Evolutionary conservation across 2,329 filamentous ascomycete genomes (phyloP).

Genomic region (Venturia pyrina): DNA sequence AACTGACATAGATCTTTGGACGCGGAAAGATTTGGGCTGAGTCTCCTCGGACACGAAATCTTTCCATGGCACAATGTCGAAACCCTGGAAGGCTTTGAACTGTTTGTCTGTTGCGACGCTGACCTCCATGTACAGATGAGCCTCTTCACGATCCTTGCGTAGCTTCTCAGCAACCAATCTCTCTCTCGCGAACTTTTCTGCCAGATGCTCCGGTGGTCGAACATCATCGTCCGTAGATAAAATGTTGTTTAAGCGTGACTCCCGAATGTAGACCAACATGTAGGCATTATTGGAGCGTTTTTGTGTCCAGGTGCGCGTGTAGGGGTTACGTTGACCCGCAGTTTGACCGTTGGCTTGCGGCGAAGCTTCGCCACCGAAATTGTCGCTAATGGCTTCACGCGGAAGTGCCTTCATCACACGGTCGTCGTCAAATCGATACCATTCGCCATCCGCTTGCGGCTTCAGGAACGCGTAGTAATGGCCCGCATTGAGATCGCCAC

Average conservation of each 20-base stretch:
- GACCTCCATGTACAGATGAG: constrained; percentile 82
- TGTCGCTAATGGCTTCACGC: constrained; percentile 88
- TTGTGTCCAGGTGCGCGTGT: constrained; percentile 52
- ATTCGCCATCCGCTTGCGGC: constrained; percentile 78
- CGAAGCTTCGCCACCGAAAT: constrained; percentile 81
- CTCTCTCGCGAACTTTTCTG: constrained; percentile 67
- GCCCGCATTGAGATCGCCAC: constrained; percentile 89
- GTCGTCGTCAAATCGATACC: constrained; percentile 96
- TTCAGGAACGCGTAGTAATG: constrained; percentile 98
- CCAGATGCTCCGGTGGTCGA: constrained; percentile 52
- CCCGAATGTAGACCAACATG: constrained; percentile 96
- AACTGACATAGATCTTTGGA: constrained; percentile 66
- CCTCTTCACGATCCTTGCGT: constrained; percentile 83
- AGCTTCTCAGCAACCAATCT: constrained; percentile 63
- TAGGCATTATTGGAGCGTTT: constrained; percentile 80
- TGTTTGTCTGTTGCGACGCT: constrained; percentile 73
- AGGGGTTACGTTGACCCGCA: constrained; percentile 48
- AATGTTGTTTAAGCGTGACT: constrained; percentile 73
- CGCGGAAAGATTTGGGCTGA: constrained; percentile 60
- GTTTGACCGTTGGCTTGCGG: constrained; percentile 45
- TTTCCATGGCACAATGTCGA: constrained; percentile 60
- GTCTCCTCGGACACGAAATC: constrained; percentile 53
- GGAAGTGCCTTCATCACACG: constrained; percentile 89
- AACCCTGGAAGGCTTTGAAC: constrained; percentile 71
- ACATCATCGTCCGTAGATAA: constrained; percentile 65